Evolutionary conservation across 805 yeast genomes (phyloP), one percentile per base, ranked within the genome.

Genomic region (Candida palmyrensis): DNA sequence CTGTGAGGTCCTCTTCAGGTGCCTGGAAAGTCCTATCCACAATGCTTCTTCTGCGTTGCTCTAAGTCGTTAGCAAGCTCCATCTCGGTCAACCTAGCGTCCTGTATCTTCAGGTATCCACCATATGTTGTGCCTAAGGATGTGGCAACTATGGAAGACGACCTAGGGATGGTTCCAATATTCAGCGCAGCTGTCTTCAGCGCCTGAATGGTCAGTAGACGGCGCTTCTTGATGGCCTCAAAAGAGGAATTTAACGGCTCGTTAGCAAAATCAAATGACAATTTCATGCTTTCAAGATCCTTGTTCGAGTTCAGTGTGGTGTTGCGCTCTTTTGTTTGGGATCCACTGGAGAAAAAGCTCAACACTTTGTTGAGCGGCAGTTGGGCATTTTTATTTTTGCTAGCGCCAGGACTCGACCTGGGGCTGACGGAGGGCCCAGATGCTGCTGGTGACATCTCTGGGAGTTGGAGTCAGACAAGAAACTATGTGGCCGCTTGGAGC

Each of bases 211-310:
- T 40, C 49, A 62, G 57, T 25, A 59, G 36, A 27, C 53, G 41
- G 25, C 51, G 49, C 37, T 53, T 57, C 40, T 58, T 58, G 22
- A 36, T 43, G 1, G 62, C 54, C 9, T 49, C 33, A 35, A 52
- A 53, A 33, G 48, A 40, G 22, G 46, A 49, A 27, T 39, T 29
- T 21, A 54, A 41, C 7, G 51, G 54, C 19, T 44, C 54, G 16
- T 39, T 26, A 9, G 41, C 39, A 21, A 30, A 24, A 16, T 16
- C 20, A 14, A 28, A 7, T 14, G 12, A 18, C 30, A 17, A 18
- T 11, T 17, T 16, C 30, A 22, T 23, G 13, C n/a, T 28, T 18
- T n/a, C n/a, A n/a, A n/a, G n/a, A n/a, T n/a, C n/a, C n/a, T n/a
- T n/a, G n/a, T n/a, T n/a, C n/a, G n/a, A n/a, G n/a, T n/a, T n/a